phyloP scores from a whole-genome alignment of 768 basidiomycete species.

The Termitomyces sp. region DNA sequence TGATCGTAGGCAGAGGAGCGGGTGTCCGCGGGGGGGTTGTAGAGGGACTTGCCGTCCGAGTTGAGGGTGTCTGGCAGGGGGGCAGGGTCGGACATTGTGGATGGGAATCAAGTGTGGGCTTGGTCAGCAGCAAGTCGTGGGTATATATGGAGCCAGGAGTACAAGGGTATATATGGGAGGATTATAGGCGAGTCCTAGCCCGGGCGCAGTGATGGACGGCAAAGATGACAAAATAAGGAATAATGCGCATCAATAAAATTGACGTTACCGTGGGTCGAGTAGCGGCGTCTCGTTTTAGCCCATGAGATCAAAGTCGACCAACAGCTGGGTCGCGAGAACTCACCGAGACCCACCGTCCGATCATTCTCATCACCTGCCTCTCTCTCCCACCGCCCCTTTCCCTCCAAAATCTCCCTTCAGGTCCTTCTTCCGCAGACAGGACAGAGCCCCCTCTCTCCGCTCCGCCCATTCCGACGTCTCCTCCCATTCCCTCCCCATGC shows the following conservation, averaged over 20 bases:
- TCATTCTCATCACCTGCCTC: conserved; percentile 29
- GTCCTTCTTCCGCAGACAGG: conserved; percentile 43
- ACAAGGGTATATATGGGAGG: too few species aligned
- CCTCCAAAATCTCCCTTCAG: conserved; percentile 32
- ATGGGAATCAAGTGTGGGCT: too few species aligned
- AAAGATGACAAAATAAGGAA: background rate
- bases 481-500: conserved; percentile 49
- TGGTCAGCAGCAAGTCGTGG: too few species aligned
- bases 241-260: background rate
- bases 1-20: conserved; percentile 46
- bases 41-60: too few species aligned
- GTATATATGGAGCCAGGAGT: too few species aligned
- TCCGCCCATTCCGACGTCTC: conserved; percentile 45
- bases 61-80: too few species aligned
- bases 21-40: conserved; percentile 35
- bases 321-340: conserved; percentile 35
- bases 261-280: background rate
- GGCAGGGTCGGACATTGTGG: too few species aligned
- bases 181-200: too few species aligned
- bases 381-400: conserved; percentile 39
- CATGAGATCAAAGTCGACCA: conserved; percentile 35
- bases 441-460: conserved; percentile 38
- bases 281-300: conserved; percentile 5
- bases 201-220: too few species aligned
- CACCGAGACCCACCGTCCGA: conserved; percentile 29